Conservation (phyloP, 495 filamentous ascomycete species). For the Trichoderma erinaceum region DNA sequence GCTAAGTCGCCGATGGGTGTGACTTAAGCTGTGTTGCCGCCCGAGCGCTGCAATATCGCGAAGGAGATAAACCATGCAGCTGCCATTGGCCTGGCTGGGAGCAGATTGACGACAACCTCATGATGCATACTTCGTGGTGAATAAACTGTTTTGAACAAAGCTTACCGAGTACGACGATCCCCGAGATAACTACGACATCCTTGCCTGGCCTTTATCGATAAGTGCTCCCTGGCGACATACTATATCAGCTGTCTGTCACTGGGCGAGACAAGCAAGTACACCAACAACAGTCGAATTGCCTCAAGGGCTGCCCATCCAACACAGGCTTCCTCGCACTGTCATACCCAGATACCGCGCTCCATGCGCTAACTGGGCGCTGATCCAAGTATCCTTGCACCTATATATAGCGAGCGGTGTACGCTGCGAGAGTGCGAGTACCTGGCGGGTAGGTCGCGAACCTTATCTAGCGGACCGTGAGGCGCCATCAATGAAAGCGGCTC, state of each 20-base stretch:
- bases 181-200: not conserved
- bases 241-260: too few relatives aligned
- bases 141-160: not conserved
- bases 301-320: not conserved
- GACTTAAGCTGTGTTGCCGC: not conserved
- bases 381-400: not conserved
- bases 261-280: not conserved
- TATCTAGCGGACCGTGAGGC: not conserved
- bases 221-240: not conserved
- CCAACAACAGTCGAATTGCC: too few relatives aligned
- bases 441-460: not conserved
- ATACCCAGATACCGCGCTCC: not conserved
- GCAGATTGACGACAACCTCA: not conserved
- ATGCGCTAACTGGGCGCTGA: not conserved
- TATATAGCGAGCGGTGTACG: slow-evolving; percentile 5
- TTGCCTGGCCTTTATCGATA: slow-evolving; percentile 4
- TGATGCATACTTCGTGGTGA: not conserved
- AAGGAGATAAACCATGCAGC: not conserved
- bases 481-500: not conserved
- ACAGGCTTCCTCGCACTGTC: not conserved
- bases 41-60: not conserved
- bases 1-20: not conserved
- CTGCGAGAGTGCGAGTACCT: not conserved
- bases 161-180: not conserved
- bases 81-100: not conserved